Conservation (phyloP, 768 basidiomycete species). For the Termitomyces sp. region DNA sequence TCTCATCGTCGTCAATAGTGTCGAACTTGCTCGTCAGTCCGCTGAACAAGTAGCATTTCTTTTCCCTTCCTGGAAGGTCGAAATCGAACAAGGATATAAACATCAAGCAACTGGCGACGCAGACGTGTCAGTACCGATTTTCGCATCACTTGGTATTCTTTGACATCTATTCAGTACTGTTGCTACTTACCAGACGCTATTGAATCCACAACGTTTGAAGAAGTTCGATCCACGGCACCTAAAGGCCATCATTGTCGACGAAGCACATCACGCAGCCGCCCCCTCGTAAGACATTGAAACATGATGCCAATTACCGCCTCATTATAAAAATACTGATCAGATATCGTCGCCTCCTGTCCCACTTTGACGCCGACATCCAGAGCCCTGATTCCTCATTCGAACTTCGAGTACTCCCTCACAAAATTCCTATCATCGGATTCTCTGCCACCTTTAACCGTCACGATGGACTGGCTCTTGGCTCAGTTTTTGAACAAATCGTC, state of each 20-base stretch:
- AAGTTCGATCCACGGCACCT: conserved; percentile 69
- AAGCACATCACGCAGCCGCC: conserved; percentile 94
- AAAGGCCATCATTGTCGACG: conserved; percentile 83
- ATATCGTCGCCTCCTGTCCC: conserved; percentile 79
- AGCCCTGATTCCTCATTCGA: conserved; percentile 40
- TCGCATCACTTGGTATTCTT: not conserved
- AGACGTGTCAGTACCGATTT: conserved; percentile 60
- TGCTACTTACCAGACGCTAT: conserved; percentile 85
- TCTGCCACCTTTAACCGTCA: conserved; percentile 93
- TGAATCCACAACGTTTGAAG: conserved; percentile 52
- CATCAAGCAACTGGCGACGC: conserved; percentile 74
- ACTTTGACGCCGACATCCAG: conserved; percentile 67
- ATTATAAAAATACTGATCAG: conserved; percentile 22
- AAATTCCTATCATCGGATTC: conserved; percentile 86
- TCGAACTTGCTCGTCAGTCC: conserved; percentile 88
- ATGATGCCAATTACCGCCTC: not conserved
- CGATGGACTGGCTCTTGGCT: conserved; percentile 84
- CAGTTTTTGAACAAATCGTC: conserved; percentile 87
- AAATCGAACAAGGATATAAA: conserved; percentile 85
- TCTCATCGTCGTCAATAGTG: conserved; percentile 82
- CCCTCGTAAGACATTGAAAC: conserved; percentile 55
- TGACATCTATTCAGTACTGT: conserved; percentile 53
- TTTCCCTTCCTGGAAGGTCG: conserved; percentile 73
- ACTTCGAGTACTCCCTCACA: conserved; percentile 33
- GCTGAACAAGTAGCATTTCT: conserved; percentile 62